These are phyloP conservation scores for Canariomyces notabilis DNA, from an alignment of 2,329 filamentous ascomycete species.

Conservation along the genomic window DNA sequence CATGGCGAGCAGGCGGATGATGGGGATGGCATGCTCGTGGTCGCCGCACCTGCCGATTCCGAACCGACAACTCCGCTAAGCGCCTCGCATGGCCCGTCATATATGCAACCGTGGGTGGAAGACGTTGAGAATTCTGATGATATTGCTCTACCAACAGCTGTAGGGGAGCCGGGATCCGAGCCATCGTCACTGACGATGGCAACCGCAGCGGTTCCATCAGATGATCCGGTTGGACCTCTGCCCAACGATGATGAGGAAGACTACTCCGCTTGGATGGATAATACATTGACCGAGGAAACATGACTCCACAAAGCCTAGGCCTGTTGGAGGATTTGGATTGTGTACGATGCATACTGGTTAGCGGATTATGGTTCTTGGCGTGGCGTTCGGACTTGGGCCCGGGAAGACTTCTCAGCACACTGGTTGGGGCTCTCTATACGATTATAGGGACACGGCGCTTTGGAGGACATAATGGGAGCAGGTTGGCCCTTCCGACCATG, in stretches of 20 bases:
- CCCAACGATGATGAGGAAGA: conserved; percentile 19
- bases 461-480: neutral
- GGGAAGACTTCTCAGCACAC: neutral
- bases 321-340: neutral
- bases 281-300: conserved; percentile 9
- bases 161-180: neutral
- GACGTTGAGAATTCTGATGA: conserved; percentile 26
- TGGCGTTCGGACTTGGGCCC: neutral
- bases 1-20: conserved; percentile 29
- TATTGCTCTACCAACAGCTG: neutral
- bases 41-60: conserved; percentile 60
- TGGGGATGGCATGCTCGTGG: conserved; percentile 55
- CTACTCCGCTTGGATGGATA: conserved; percentile 24
- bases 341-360: neutral
- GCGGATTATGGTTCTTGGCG: neutral
- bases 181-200: neutral
- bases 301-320: neutral
- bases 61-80: conserved; percentile 48
- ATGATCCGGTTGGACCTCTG: neutral
- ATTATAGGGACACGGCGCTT: neutral
- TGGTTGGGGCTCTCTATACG: neutral
- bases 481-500: neutral
- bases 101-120: conserved; percentile 33
- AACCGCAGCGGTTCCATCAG: neutral
- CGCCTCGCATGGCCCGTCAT: conserved; percentile 30